phyloP scores from a whole-genome alignment of 768 basidiomycete species.

The Termitomyces titanicus region DNA sequence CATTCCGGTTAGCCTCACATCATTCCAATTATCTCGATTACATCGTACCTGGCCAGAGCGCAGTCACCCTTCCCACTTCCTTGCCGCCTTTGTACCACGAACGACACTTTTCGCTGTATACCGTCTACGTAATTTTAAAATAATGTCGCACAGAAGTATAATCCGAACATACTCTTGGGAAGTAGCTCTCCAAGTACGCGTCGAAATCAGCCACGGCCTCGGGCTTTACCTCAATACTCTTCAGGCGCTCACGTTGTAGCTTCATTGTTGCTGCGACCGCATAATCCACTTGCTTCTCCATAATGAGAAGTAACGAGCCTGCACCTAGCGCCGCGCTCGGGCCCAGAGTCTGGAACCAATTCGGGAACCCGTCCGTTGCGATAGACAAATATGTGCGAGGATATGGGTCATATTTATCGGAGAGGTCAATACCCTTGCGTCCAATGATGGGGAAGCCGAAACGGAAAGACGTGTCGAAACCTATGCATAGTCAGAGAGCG shows the following conservation, averaged over 20 bases:
- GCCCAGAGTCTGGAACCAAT: conserved; percentile 56
- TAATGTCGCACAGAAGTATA: not conserved
- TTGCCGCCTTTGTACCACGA: conserved; percentile 66
- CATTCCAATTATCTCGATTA: not conserved
- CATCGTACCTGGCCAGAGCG: conserved; percentile 54
- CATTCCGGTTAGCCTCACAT: not conserved
- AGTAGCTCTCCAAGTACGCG: conserved; percentile 52
- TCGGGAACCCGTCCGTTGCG: conserved; percentile 64
- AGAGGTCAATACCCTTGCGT: conserved; percentile 46
- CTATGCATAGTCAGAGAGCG: conserved; percentile 21
- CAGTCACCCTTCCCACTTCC: conserved; percentile 53
- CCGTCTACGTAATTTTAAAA: conserved; percentile 35
- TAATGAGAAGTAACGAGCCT: conserved; percentile 50
- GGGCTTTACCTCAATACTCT: conserved; percentile 57
- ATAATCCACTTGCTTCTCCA: conserved; percentile 58
- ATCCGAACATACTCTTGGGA: conserved; percentile 34
- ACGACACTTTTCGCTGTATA: conserved; percentile 53
- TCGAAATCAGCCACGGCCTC: conserved; percentile 63
- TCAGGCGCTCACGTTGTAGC: conserved; percentile 58
- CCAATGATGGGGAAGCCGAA: conserved; percentile 52
- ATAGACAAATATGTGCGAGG: conserved; percentile 57
- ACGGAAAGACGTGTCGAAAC: conserved; percentile 49
- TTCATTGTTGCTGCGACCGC: conserved; percentile 52
- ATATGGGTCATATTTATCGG: conserved; percentile 50
- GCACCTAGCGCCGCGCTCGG: conserved; percentile 55